phyloP scores from a whole-genome alignment of 768 basidiomycete species.

The Amanita pseudoporphyria region DNA sequence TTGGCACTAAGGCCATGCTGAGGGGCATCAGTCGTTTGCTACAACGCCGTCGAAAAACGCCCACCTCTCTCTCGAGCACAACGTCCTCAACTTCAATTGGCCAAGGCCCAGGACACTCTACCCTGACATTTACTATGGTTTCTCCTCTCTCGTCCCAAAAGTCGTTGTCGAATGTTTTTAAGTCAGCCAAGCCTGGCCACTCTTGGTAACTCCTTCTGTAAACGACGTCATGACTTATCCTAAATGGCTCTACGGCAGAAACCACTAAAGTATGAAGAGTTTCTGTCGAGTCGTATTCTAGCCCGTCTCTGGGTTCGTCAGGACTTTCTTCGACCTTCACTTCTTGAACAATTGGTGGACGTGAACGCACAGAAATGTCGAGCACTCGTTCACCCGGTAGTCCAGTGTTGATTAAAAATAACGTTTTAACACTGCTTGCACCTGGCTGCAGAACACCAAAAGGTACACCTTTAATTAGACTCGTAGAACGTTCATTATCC shows the following conservation, averaged over 20 bases:
- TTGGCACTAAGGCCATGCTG: conserved; percentile 36
- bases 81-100: conserved; percentile 43
- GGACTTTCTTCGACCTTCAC: conserved; percentile 12
- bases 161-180: conserved; percentile 42
- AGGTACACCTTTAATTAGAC: conserved; percentile 63
- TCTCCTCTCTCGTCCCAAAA: conserved; percentile 46
- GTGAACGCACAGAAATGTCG: conserved; percentile 74
- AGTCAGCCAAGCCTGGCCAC: conserved; percentile 40
- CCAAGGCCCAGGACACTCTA: conserved; percentile 50
- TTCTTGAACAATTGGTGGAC: conserved; percentile 17
- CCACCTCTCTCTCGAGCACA: conserved; percentile 37
- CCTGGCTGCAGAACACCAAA: conserved; percentile 60
- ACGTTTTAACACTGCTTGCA: conserved; percentile 44
- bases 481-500: conserved; percentile 54
- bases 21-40: not conserved
- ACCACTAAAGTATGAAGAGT: conserved; percentile 57
- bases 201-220: conserved; percentile 38
- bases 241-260: conserved; percentile 56
- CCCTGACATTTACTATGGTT: conserved; percentile 40
- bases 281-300: conserved; percentile 33
- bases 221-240: conserved; percentile 37
- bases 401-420: conserved; percentile 55
- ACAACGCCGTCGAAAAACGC: conserved; percentile 9
- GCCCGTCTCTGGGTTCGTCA: conserved; percentile 14
- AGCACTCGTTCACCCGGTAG: conserved; percentile 62